Evolutionary conservation across 2,329 filamentous ascomycete genomes (phyloP).

Genomic region (Sporothrix brunneoviolacea): DNA sequence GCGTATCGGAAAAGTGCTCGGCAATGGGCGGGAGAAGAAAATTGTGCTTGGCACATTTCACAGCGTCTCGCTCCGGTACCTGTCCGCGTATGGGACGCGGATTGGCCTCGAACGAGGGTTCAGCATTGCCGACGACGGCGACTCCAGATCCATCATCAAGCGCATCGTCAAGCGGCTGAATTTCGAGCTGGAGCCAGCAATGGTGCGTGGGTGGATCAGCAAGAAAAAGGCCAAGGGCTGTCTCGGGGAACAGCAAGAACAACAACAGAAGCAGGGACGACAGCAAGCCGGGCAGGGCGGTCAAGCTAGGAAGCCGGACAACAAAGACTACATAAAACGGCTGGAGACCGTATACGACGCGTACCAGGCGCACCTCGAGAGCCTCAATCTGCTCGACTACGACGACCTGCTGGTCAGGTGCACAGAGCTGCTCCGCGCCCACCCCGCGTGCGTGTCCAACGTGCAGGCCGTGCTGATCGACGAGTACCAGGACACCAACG

Average conservation of each 20-base stretch:
- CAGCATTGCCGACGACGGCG: conserved; percentile 79
- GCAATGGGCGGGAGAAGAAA: conserved; percentile 64
- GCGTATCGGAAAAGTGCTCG: conserved; percentile 74
- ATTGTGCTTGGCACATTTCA: conserved; percentile 91
- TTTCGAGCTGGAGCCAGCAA: conserved; percentile 54
- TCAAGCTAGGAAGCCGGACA: conserved; percentile 22
- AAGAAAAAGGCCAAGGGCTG: conserved; percentile 54
- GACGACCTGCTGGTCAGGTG: conserved; percentile 86
- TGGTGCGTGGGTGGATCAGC: conserved; percentile 70
- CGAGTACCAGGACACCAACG: conserved; percentile 96
- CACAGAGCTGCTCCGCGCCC: conserved; percentile 64
- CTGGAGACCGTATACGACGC: conserved; percentile 63
- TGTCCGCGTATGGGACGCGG: conserved; percentile 74
- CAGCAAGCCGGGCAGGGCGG: conserved; percentile 21
- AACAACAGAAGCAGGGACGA: conserved; percentile 22
- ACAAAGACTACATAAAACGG: conserved; percentile 43
- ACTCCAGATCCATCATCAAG: conserved; percentile 72
- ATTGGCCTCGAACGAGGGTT: conserved; percentile 81
- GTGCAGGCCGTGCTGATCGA: conserved; percentile 90
- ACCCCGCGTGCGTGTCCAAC: conserved; percentile 78
- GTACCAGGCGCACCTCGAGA: conserved; percentile 69
- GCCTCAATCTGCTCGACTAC: conserved; percentile 83
- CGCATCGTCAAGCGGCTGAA: conserved; percentile 73
- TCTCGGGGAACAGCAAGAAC: conserved; percentile 30
- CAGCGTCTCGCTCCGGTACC: conserved; percentile 79